Evolutionary conservation across 495 filamentous ascomycete species (phyloP), one percentile per base, ranked within the genome.

Genomic region (Aspergillus steynii): DNA sequence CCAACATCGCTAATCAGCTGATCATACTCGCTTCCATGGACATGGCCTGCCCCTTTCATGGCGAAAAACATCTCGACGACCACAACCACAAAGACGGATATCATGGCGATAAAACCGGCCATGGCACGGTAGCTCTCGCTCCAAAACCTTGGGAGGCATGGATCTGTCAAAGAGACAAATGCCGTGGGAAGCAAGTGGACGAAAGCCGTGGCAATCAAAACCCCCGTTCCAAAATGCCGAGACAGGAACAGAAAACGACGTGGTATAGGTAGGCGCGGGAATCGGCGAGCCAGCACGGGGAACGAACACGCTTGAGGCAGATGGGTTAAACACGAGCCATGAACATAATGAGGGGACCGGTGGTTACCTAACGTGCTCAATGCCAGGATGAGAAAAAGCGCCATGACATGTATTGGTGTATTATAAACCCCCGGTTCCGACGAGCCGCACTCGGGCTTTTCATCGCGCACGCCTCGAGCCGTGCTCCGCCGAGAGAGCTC

Each of bases 171-270:
- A 7, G 91, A 94, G 46, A 83, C 74, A 70, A 94, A 94, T 34
- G 91, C 91, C 3, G 90, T 94, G 10, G 91, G 91, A 4, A 96
- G 88, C 48, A 87, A 71, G 72, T 95, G 91, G 29, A 95, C 91
- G 68, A 96, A 96, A 49, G 91, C 91, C n/a, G 91, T 93, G 25
- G 91, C 90, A 61, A 95, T 90, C 32, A 96, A 76, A 8, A 96
- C 91, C 27, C 91, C 91, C 5, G 91, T 95, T 45, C 91, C 91
- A 64, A 96, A 93, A 74, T 94, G 90, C 55, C 90, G 88, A 31
- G 88, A 90, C 50, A 90, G 71, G 74, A 92, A 92, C 62, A 93
- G 78, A 63, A 86, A 85, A 12, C 72, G 76, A 29, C 77, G 79
- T 34, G 80, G 79, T 55, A 83, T 80, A 0, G 80, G 79, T 59